Conservation (phyloP, 345 rosid genomes). For the Arabis hirsuta region DNA sequence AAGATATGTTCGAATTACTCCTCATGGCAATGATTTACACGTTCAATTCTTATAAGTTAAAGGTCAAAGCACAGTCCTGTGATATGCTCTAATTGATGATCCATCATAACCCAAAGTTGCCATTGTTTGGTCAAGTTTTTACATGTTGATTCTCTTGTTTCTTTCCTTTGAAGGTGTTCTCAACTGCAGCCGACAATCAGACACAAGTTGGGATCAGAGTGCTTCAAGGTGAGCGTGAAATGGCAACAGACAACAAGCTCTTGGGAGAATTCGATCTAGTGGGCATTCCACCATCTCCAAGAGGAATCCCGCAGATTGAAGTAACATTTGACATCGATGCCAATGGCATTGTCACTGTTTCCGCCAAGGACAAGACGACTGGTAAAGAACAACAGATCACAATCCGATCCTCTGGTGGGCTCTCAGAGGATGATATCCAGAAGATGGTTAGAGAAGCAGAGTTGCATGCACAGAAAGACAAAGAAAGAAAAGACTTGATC, state of each 20-base stretch:
- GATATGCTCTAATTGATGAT: neutral
- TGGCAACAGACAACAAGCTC: conserved; percentile 82
- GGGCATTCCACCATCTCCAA: conserved; percentile 88
- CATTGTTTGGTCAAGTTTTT: conserved; percentile 2
- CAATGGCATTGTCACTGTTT: conserved; percentile 86
- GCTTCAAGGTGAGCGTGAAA: conserved; percentile 92
- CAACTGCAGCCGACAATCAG: conserved; percentile 92
- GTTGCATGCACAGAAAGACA: conserved; percentile 72
- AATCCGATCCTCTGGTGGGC: conserved; percentile 87
- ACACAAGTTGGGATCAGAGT: conserved; percentile 86
- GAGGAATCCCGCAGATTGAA: conserved; percentile 88
- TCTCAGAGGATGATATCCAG: conserved; percentile 80
- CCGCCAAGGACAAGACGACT: conserved; percentile 88
- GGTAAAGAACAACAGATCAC: conserved; percentile 84
- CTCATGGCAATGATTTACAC: conserved; percentile 1
- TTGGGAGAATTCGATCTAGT: conserved; percentile 83
- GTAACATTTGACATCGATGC: conserved; percentile 95
- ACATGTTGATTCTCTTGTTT: neutral
- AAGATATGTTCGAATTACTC: conserved; percentile 4
- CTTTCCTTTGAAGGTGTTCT: conserved; percentile 62
- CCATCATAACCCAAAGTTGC: neutral
- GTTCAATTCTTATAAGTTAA: neutral
- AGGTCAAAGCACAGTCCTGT: neutral
- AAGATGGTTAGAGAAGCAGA: conserved; percentile 94
- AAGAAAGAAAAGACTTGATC: conserved; percentile 72